Percentiles rank a stretch among this genome's conserved stretches.
phyloP scores from a whole-genome alignment of 2,329 filamentous ascomycete genomes.

The Cladorrhinum sp. region DNA sequence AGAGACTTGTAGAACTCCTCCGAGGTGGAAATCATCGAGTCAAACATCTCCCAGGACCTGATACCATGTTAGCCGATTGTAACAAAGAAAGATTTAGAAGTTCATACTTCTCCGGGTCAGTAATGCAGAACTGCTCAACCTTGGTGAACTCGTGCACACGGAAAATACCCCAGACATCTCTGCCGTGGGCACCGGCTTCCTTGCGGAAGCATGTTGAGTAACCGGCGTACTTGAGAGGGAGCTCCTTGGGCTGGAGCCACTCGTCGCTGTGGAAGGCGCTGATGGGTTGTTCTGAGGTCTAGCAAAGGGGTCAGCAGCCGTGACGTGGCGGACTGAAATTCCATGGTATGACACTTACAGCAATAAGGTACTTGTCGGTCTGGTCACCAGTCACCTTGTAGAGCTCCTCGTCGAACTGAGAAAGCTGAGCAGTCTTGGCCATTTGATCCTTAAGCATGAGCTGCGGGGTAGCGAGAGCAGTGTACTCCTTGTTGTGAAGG shows the following conservation, averaged over 20 bases:
- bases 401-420: conserved; percentile 95
- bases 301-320: not conserved
- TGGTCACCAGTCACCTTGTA: conserved; percentile 94
- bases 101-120: conserved; percentile 47
- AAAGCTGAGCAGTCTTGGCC: conserved; percentile 96
- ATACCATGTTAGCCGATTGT: conserved; percentile 71
- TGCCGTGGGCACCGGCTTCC: conserved; percentile 75
- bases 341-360: conserved; percentile 34
- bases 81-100: not conserved
- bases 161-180: conserved; percentile 92
- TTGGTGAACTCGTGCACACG: conserved; percentile 98
- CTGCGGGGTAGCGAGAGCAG: conserved; percentile 78
- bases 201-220: conserved; percentile 95
- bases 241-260: conserved; percentile 79
- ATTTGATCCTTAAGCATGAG: conserved; percentile 96
- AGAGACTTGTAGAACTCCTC: conserved; percentile 96
- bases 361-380: conserved; percentile 77
- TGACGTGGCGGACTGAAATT: not conserved
- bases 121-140: conserved; percentile 54
- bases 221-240: conserved; percentile 85
- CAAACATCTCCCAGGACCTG: conserved; percentile 82
- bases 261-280: conserved; percentile 90
- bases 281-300: conserved; percentile 85
- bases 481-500: conserved; percentile 76
- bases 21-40: conserved; percentile 84